These are phyloP conservation scores for Strigomonas culicis DNA, from an alignment of 208 protist species.

Conservation along the genomic window DNA sequence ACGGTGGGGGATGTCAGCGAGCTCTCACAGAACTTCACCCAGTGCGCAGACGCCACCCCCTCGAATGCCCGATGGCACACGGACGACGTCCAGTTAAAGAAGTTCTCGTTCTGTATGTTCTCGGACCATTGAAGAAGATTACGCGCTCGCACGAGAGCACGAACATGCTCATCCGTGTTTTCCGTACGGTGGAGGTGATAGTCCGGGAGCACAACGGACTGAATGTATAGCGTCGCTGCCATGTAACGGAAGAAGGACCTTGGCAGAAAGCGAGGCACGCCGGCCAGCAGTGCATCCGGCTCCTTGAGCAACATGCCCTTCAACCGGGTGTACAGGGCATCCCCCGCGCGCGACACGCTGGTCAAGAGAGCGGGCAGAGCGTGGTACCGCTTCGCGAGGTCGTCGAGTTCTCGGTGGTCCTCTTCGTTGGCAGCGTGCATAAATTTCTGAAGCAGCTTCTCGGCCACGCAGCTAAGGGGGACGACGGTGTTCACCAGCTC, in stretches of 20 bases:
- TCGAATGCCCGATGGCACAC: conserved; percentile 17
- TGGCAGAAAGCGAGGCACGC: conserved; percentile 23
- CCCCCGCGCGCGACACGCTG: conserved; percentile 19
- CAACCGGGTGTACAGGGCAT: conserved; percentile 28
- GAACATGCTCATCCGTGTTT: conserved; percentile 28
- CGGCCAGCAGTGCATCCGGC: conserved; percentile 17
- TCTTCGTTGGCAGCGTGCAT: conserved; percentile 16
- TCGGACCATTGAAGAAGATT: conserved; percentile 43
- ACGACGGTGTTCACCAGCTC: conserved; percentile 17
- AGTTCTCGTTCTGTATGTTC: conserved; percentile 16
- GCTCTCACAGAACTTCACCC: conserved; percentile 49
- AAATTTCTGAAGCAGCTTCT: conserved; percentile 21
- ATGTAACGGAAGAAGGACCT: conserved; percentile 25
- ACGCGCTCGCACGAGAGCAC: conserved; percentile 37
- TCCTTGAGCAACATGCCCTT: conserved; percentile 31
- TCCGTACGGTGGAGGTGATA: conserved; percentile 55
- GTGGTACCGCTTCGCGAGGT: conserved; percentile 9
- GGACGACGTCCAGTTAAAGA: conserved; percentile 45
- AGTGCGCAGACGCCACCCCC: conserved; percentile 13
- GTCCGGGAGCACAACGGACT: conserved; percentile 48
- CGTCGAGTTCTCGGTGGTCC: conserved; percentile 8
- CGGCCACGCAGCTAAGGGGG: conserved; percentile 17
- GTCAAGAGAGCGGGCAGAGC: neutral
- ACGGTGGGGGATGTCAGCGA: conserved; percentile 30
- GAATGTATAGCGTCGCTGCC: conserved; percentile 29